Evolutionary conservation across 2,329 filamentous ascomycete genomes (phyloP).

Genomic region (Ophiostoma sp.): DNA sequence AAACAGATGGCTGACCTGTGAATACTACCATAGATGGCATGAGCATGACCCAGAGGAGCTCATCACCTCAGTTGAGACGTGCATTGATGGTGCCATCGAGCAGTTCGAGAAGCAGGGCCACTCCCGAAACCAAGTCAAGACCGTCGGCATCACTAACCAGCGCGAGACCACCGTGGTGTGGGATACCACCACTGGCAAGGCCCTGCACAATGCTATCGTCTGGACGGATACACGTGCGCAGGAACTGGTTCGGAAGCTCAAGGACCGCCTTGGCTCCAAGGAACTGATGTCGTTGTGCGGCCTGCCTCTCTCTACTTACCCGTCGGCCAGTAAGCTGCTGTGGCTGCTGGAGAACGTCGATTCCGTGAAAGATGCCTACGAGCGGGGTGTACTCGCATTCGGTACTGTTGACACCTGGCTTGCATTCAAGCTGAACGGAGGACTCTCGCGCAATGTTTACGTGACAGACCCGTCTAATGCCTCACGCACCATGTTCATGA

Average conservation of each 20-base stretch:
- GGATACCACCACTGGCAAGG: constrained; percentile 74
- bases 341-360: constrained; percentile 73
- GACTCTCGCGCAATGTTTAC: constrained; percentile 57
- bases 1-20: background rate
- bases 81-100: constrained; percentile 70
- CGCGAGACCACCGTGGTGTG: constrained; percentile 83
- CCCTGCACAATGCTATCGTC: constrained; percentile 78
- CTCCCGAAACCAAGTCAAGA: constrained; percentile 61
- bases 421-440: constrained; percentile 76
- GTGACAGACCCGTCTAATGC: constrained; percentile 87
- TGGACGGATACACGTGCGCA: constrained; percentile 84
- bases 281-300: constrained; percentile 66
- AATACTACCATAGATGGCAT: constrained; percentile 62
- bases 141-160: constrained; percentile 84
- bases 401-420: constrained; percentile 88
- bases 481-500: constrained; percentile 91
- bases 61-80: constrained; percentile 67
- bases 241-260: constrained; percentile 69
- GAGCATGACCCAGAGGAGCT: constrained; percentile 81
- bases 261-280: constrained; percentile 60
- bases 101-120: constrained; percentile 66
- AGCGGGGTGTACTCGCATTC: constrained; percentile 71
- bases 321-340: constrained; percentile 77
- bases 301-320: constrained; percentile 80
- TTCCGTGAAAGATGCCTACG: constrained; percentile 67